Evolutionary conservation across 2,329 filamentous ascomycete genomes (phyloP).

Genomic region (Cladobotryum protrusum): DNA sequence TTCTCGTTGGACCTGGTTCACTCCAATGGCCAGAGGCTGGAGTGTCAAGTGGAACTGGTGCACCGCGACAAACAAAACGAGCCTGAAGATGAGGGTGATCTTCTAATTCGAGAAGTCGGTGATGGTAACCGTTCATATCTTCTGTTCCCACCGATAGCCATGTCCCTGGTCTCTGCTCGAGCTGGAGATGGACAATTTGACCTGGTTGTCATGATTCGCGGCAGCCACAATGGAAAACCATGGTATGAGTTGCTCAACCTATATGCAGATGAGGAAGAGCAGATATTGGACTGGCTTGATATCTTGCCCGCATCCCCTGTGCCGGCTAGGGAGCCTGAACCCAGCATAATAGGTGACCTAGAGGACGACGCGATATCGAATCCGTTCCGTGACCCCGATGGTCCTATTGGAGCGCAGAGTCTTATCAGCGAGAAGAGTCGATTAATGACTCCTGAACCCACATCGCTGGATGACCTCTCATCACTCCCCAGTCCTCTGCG

Average conservation of each 20-base stretch:
- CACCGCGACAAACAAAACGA: slow-evolving; percentile 72
- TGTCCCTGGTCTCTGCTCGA: slow-evolving; percentile 69
- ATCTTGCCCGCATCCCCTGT: slow-evolving; percentile 57
- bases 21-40: slow-evolving; percentile 82
- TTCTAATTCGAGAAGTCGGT: slow-evolving; percentile 91
- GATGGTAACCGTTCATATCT: slow-evolving; percentile 68
- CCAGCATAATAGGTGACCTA: slow-evolving; percentile 24
- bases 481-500: slow-evolving; percentile 13
- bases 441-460: slow-evolving; percentile 15
- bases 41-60: slow-evolving; percentile 82
- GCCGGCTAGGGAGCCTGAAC: slow-evolving; percentile 37
- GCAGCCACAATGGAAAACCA: slow-evolving; percentile 54
- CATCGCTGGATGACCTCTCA: slow-evolving; percentile 15
- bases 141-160: slow-evolving; percentile 81
- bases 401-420: slow-evolving; percentile 27
- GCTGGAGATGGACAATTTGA: slow-evolving; percentile 64
- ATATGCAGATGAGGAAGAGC: slow-evolving; percentile 66
- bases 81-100: slow-evolving; percentile 64
- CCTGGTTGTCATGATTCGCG: slow-evolving; percentile 82
- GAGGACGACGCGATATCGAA: slow-evolving; percentile 18
- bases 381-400: slow-evolving; percentile 17
- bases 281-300: slow-evolving; percentile 78
- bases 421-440: slow-evolving; percentile 19
- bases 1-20: slow-evolving; percentile 83
- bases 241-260: slow-evolving; percentile 87